Conservation (phyloP, 345 rosid species). For the Trapa bicornis region DNA sequence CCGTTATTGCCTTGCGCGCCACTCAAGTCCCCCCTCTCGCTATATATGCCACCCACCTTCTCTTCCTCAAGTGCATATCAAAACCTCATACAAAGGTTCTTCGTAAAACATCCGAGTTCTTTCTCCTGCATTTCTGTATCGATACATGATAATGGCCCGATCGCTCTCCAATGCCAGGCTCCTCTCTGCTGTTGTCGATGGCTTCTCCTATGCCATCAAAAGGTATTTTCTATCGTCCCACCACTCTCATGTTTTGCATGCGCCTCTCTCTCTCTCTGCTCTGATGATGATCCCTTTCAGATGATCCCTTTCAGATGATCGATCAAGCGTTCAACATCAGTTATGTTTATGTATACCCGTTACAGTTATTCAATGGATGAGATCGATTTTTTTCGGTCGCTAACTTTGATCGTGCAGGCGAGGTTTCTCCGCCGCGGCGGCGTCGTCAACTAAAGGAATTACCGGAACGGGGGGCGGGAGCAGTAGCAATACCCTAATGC, state of each 20-base stretch:
- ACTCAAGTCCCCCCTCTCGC: too few relatives aligned
- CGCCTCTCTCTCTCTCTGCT: background rate
- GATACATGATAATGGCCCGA: constrained; percentile 24
- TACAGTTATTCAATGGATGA: background rate
- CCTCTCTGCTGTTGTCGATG: constrained; percentile 23
- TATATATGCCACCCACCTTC: too few relatives aligned
- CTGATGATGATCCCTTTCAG: background rate
- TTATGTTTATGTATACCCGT: too few relatives aligned
- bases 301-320: too few relatives aligned
- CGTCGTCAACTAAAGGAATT: constrained; percentile 9
- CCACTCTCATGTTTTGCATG: too few relatives aligned
- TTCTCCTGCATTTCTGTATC: background rate
- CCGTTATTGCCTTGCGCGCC: too few relatives aligned
- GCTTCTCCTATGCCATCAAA: constrained; percentile 21
- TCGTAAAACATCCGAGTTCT: background rate
- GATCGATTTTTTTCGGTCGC: background rate
- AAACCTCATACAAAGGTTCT: background rate
- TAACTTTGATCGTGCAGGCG: constrained; percentile 13
- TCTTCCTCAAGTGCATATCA: too few relatives aligned
- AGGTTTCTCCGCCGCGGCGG: constrained; percentile 23
- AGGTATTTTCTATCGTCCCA: constrained; percentile 13
- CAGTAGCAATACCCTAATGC: constrained; percentile 15
- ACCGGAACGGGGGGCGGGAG: constrained; percentile 16
- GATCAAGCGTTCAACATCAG: too few relatives aligned
- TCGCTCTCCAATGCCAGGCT: constrained; percentile 33